Conservation (phyloP, 108 stramenopile species). For the Skeletonema tropicum region DNA sequence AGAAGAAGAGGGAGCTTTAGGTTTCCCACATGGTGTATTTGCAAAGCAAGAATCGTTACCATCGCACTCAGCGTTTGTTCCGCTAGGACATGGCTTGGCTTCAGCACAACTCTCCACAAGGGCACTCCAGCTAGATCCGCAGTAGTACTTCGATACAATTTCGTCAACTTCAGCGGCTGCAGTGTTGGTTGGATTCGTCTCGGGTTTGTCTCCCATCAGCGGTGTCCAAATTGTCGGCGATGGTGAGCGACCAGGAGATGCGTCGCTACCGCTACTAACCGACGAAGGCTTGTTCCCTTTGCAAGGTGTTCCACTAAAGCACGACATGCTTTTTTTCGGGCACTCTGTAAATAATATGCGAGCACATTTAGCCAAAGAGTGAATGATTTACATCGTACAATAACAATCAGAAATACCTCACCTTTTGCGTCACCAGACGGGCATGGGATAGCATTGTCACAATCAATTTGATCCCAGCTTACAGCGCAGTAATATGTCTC, state of each 20-base stretch:
- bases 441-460: slow-evolving; percentile 38
- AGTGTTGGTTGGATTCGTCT: not conserved
- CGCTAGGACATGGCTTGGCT: slow-evolving; percentile 46
- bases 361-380: not conserved
- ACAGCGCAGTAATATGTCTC: slow-evolving; percentile 22
- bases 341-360: slow-evolving; percentile 16
- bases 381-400: not conserved
- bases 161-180: slow-evolving; percentile 16
- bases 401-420: not conserved
- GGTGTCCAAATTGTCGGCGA: no score
- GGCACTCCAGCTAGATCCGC: slow-evolving; percentile 35
- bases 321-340: slow-evolving; percentile 29
- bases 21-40: slow-evolving; percentile 39
- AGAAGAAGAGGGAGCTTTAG: not conserved
- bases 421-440: slow-evolving; percentile 39
- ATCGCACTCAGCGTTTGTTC: slow-evolving; percentile 41
- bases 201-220: not conserved
- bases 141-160: slow-evolving; percentile 41
- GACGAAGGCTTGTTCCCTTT: slow-evolving; percentile 8
- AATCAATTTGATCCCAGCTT: slow-evolving; percentile 47
- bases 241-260: not conserved
- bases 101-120: slow-evolving; percentile 33
- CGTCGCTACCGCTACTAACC: not conserved
- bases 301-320: slow-evolving; percentile 44
- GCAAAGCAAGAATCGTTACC: slow-evolving; percentile 41